A percentile compares a stretch with the other conserved stretches of the same genome.
Evolutionary conservation across 2,329 filamentous ascomycete species (phyloP).

Genomic region (Alternaria dauci): DNA sequence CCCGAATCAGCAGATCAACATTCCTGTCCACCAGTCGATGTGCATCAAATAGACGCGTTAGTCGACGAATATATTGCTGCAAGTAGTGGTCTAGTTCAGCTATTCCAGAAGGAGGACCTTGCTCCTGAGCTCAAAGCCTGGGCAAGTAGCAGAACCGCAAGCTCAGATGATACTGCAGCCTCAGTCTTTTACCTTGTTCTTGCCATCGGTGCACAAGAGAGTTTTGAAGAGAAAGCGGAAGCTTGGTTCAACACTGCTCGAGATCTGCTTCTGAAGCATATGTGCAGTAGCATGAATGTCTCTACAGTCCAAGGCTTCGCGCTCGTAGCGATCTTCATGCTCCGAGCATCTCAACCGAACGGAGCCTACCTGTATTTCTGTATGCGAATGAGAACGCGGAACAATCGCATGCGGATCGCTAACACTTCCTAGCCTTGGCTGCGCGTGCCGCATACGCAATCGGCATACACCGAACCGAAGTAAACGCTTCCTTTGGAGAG

Average conservation of each 20-base stretch:
- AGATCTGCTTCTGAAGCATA: slow-evolving; percentile 55
- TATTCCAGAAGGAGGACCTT: slow-evolving; percentile 56
- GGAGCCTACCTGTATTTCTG: slow-evolving; percentile 63
- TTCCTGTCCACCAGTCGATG: slow-evolving; percentile 33
- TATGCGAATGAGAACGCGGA: neutral
- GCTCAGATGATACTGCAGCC: slow-evolving; percentile 53
- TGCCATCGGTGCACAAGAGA: slow-evolving; percentile 59
- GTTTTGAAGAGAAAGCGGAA: slow-evolving; percentile 54
- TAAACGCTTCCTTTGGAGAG: slow-evolving; percentile 59
- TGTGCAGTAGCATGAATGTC: slow-evolving; percentile 60
- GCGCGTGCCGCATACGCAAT: slow-evolving; percentile 62
- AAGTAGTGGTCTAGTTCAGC: slow-evolving; percentile 59
- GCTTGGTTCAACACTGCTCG: slow-evolving; percentile 59
- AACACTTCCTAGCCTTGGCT: slow-evolving; percentile 49
- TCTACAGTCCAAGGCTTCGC: slow-evolving; percentile 62
- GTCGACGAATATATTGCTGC: slow-evolving; percentile 56
- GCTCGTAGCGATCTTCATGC: slow-evolving; percentile 62
- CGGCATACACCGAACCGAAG: slow-evolving; percentile 61
- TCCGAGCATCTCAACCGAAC: slow-evolving; percentile 61
- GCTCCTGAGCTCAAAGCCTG: slow-evolving; percentile 38
- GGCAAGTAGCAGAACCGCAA: slow-evolving; percentile 22
- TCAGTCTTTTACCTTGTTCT: slow-evolving; percentile 62
- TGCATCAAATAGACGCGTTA: slow-evolving; percentile 53
- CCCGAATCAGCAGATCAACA: slow-evolving; percentile 31
- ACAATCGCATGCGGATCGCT: neutral